phyloP scores from a whole-genome alignment of 371 early-diverging fungal genomes.

The Mortierella sp. region DNA sequence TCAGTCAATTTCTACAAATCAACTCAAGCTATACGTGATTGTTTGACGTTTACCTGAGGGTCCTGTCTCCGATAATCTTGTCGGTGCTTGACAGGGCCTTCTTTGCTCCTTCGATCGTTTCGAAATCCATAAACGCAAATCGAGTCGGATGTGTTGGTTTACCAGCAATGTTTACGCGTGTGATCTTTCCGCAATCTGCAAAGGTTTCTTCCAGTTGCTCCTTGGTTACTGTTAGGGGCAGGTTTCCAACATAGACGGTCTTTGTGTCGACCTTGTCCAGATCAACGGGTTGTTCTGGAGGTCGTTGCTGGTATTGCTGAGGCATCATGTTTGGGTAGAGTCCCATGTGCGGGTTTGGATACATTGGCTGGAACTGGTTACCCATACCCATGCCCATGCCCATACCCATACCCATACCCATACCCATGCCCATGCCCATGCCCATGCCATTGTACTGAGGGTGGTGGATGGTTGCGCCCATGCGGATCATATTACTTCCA shows the following conservation, averaged over 20 bases:
- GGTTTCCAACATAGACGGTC: conserved; percentile 79
- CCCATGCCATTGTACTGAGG: conserved; percentile 46
- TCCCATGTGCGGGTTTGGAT: conserved; percentile 51
- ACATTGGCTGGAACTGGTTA: conserved; percentile 40
- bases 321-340: conserved; percentile 54
- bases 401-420: conserved; percentile 19
- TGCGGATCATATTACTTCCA: conserved; percentile 37
- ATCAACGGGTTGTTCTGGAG: conserved; percentile 53
- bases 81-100: conserved; percentile 61
- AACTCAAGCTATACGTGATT: not conserved
- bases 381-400: conserved; percentile 1
- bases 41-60: conserved; percentile 19
- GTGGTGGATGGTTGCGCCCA: conserved; percentile 45
- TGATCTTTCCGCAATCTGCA: conserved; percentile 64
- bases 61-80: conserved; percentile 45
- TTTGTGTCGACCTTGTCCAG: conserved; percentile 70
- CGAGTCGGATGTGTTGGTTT: conserved; percentile 68
- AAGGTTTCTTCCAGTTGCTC: conserved; percentile 67
- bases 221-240: conserved; percentile 63
- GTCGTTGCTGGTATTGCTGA: conserved; percentile 22
- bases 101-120: conserved; percentile 62
- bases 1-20: not conserved
- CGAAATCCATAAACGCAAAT: conserved; percentile 84
- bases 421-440: conserved; percentile 17
- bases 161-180: conserved; percentile 78